Evolutionary conservation across 1,284 basidiomycete species (phyloP).

Genomic region (Chalciporus sp.): DNA sequence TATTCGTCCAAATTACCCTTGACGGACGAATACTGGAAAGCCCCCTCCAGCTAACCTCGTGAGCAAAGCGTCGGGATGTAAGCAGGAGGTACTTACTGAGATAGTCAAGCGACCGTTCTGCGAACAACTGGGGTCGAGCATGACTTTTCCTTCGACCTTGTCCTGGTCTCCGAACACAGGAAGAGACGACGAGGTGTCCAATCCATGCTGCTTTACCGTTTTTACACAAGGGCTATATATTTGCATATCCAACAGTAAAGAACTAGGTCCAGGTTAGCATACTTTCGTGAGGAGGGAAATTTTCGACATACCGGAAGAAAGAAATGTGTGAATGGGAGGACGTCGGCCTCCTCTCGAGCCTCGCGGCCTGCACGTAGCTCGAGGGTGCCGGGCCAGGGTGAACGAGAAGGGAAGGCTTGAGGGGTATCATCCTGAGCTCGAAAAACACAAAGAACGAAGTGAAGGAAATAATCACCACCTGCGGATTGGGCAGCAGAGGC

Average conservation of each 20-base stretch:
- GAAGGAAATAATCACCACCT: conserved; percentile 1
- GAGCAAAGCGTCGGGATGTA: background rate
- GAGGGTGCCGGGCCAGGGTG: conserved; percentile 22
- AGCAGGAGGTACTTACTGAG: conserved; percentile 43
- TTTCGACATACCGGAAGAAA: conserved; percentile 44
- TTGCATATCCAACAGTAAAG: conserved; percentile 57
- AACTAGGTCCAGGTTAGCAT: conserved; percentile 39
- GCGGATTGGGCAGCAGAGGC: background rate
- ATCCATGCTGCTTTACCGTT: conserved; percentile 41
- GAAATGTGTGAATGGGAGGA: conserved; percentile 44
- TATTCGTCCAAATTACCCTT: conserved; percentile 30
- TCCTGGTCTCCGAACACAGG: conserved; percentile 65
- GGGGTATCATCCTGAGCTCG: conserved; percentile 20
- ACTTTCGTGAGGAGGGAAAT: background rate
- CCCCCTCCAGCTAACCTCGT: conserved; percentile 57
- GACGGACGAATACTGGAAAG: conserved; percentile 52
- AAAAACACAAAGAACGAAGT: background rate
- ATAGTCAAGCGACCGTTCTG: conserved; percentile 59
- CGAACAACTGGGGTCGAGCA: conserved; percentile 52
- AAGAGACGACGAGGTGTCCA: conserved; percentile 40
- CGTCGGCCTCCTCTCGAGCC: conserved; percentile 8
- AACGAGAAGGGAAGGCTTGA: conserved; percentile 29
- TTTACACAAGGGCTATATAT: conserved; percentile 62
- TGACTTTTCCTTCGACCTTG: conserved; percentile 58
- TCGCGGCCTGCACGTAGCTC: conserved; percentile 29